Evolutionary conservation across 108 stramenopile species (phyloP).

Genomic region (Skeletonema grethae): DNA sequence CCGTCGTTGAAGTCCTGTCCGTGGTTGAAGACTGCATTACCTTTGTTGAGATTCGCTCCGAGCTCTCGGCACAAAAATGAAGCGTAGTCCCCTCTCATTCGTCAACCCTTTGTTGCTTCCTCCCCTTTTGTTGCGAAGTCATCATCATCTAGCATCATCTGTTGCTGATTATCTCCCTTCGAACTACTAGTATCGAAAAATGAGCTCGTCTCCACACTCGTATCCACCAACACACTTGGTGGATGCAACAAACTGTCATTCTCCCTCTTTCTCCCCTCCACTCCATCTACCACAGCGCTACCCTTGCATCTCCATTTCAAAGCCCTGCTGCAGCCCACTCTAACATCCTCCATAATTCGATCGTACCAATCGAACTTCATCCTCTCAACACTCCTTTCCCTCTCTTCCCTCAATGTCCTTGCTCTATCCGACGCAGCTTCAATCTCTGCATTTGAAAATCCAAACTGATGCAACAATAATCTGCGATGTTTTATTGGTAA

Average conservation of each 20-base stretch:
- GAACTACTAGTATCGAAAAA: neutral
- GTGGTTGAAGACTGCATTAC: too few relatives aligned
- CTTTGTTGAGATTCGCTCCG: too few relatives aligned
- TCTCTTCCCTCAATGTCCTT: neutral
- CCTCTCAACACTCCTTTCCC: conserved; percentile 1
- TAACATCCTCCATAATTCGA: neutral
- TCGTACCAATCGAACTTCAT: neutral
- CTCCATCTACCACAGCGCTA: neutral
- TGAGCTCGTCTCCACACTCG: neutral
- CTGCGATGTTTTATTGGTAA: neutral
- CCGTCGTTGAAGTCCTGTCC: too few relatives aligned
- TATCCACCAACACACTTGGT: neutral
- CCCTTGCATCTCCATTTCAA: neutral
- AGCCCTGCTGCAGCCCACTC: neutral
- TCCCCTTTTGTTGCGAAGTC: too few relatives aligned
- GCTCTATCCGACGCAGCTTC: neutral
- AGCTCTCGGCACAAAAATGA: too few relatives aligned
- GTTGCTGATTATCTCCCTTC: too few relatives aligned
- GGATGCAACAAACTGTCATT: neutral
- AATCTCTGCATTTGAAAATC: neutral
- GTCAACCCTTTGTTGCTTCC: too few relatives aligned
- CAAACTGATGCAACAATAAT: neutral
- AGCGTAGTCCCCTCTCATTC: too few relatives aligned
- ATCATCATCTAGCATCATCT: too few relatives aligned
- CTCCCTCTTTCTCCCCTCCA: neutral